These are phyloP conservation scores for Coprinellus aureogranulatus DNA, from an alignment of 768 basidiomycete species.

Conservation along the genomic window DNA sequence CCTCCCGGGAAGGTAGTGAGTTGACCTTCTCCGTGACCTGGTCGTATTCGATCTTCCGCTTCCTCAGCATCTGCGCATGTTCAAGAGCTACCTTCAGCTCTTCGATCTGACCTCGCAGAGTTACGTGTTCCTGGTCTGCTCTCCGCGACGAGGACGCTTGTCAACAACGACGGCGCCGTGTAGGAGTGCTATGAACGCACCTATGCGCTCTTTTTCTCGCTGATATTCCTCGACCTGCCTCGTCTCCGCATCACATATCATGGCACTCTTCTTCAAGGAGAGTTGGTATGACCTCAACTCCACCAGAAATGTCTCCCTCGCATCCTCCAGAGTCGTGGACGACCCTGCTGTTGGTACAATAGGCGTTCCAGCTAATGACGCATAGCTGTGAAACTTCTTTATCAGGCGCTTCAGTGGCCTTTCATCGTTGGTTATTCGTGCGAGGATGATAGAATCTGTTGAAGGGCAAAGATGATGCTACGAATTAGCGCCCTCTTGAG, in stretches of 20 bases:
- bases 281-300: constrained; percentile 78
- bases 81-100: constrained; percentile 75
- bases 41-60: constrained; percentile 85
- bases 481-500: constrained; percentile 23
- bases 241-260: constrained; percentile 84
- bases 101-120: constrained; percentile 66
- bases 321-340: constrained; percentile 54
- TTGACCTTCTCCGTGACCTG: constrained; percentile 80
- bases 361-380: constrained; percentile 52
- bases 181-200: constrained; percentile 37
- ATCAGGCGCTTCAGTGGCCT: constrained; percentile 73
- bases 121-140: constrained; percentile 69
- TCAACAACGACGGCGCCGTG: too few relatives aligned
- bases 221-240: constrained; percentile 85
- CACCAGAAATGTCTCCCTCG: constrained; percentile 73
- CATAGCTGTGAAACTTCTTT: constrained; percentile 78
- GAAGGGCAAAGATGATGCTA: constrained; percentile 9
- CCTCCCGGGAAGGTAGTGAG: constrained; percentile 69
- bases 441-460: constrained; percentile 75
- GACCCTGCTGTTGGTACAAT: constrained; percentile 32
- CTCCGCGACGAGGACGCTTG: too few relatives aligned
- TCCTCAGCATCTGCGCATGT: constrained; percentile 72
- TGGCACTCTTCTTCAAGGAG: constrained; percentile 69
- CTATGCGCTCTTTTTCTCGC: constrained; percentile 66
- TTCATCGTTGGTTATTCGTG: constrained; percentile 81